Conservation (phyloP, 2,329 filamentous ascomycete genomes). For the Nannizziopsis barbatae region DNA sequence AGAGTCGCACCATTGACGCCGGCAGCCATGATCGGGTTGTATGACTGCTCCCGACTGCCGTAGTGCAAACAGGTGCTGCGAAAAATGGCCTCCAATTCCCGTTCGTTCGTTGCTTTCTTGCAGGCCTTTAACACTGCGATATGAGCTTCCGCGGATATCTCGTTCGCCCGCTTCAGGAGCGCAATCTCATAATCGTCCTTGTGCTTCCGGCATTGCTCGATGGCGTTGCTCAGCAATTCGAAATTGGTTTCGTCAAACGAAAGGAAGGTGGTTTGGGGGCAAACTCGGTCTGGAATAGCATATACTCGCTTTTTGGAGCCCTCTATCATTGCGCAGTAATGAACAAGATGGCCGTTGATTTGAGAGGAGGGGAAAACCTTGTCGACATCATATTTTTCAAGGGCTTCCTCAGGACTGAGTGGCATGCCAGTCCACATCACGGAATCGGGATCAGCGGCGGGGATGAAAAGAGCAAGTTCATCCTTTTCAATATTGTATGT, state of each 20-base stretch:
- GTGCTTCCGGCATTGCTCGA: slow-evolving; percentile 67
- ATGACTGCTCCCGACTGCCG: slow-evolving; percentile 68
- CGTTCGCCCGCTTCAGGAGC: slow-evolving; percentile 69
- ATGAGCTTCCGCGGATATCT: slow-evolving; percentile 68
- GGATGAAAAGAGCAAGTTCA: slow-evolving; percentile 78
- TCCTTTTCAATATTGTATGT: slow-evolving; percentile 66
- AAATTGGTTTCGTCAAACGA: slow-evolving; percentile 56
- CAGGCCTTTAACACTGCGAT: slow-evolving; percentile 57
- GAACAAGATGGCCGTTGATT: slow-evolving; percentile 60
- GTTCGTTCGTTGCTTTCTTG: slow-evolving; percentile 58
- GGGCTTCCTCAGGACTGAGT: slow-evolving; percentile 61
- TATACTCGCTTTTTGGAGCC: slow-evolving; percentile 48
- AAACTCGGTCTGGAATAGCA: slow-evolving; percentile 68
- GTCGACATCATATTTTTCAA: slow-evolving; percentile 70
- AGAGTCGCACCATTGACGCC: slow-evolving; percentile 73
- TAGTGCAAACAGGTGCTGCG: slow-evolving; percentile 58
- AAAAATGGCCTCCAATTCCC: slow-evolving; percentile 72
- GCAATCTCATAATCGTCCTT: slow-evolving; percentile 81
- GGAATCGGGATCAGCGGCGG: slow-evolving; percentile 70
- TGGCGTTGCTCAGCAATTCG: slow-evolving; percentile 52
- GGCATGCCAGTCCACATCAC: slow-evolving; percentile 93
- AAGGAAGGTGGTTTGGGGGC: slow-evolving; percentile 58
- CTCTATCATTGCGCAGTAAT: slow-evolving; percentile 26
- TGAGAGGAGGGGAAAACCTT: slow-evolving; percentile 60
- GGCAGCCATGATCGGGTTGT: slow-evolving; percentile 76